Percentiles rank a stretch among this genome's conserved stretches.
These are phyloP conservation scores for Thelephora aurantiotincta DNA, from an alignment of 768 basidiomycete species.

Conservation along the genomic window DNA sequence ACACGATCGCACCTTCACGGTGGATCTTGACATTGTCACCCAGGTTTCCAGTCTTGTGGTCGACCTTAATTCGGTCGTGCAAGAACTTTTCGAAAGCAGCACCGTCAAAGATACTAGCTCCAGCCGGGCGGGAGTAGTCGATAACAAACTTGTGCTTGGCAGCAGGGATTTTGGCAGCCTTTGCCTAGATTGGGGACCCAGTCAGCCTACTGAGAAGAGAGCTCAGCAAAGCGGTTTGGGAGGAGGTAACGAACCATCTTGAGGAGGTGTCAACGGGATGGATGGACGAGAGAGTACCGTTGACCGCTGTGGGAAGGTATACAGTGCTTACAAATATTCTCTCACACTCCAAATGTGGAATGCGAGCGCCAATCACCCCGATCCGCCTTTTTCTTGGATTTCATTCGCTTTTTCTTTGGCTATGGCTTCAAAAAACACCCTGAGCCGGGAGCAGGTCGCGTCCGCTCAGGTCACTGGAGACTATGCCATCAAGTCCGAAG, in stretches of 20 bases:
- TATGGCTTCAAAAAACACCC: constrained; percentile 30
- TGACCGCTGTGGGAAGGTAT: constrained; percentile 25
- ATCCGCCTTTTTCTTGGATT: neutral
- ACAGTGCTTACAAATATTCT: constrained; percentile 24
- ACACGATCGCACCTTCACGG: constrained; percentile 56
- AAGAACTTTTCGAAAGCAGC: constrained; percentile 77
- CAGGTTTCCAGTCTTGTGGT: constrained; percentile 83
- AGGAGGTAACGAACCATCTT: constrained; percentile 52
- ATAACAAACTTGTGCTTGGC: constrained; percentile 70
- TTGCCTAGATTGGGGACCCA: constrained; percentile 36
- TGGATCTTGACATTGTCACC: constrained; percentile 80
- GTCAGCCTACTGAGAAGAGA: constrained; percentile 85
- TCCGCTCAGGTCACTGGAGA: constrained; percentile 64
- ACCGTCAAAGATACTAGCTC: constrained; percentile 45
- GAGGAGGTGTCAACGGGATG: constrained; percentile 14
- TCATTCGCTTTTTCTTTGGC: constrained; percentile 2
- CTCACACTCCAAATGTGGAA: constrained; percentile 9
- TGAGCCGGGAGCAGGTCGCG: constrained; percentile 56
- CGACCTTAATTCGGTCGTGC: constrained; percentile 89
- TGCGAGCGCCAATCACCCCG: constrained; percentile 1
- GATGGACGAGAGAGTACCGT: constrained; percentile 4
- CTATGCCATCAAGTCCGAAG: constrained; percentile 73
- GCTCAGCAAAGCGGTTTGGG: constrained; percentile 78
- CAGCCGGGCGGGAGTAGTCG: constrained; percentile 76
- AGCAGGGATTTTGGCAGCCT: constrained; percentile 37